These are phyloP conservation scores for Ganoderma boninense DNA, from an alignment of 1,284 basidiomycete genomes.

Conservation along the genomic window DNA sequence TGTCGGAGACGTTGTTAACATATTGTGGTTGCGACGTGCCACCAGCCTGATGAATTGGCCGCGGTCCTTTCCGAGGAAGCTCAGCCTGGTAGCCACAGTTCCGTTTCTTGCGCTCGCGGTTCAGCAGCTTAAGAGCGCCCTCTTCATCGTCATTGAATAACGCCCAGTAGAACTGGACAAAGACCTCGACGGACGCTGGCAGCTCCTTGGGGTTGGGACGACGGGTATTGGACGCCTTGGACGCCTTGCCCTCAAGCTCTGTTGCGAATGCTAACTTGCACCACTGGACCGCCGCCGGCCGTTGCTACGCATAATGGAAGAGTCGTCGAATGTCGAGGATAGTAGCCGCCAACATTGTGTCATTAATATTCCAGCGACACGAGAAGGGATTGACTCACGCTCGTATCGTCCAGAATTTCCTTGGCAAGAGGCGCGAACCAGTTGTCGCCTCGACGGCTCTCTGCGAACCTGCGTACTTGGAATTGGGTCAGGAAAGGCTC, in stretches of 20 bases:
- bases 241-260: slow-evolving; percentile 13
- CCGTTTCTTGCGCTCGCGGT: slow-evolving; percentile 18
- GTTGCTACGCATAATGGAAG: slow-evolving; percentile 16
- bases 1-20: background rate
- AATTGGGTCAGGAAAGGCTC: slow-evolving; percentile 42
- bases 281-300: slow-evolving; percentile 35
- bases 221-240: background rate
- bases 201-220: background rate
- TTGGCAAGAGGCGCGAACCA: slow-evolving; percentile 27
- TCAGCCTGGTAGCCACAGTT: slow-evolving; percentile 9
- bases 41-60: background rate
- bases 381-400: slow-evolving; percentile 12
- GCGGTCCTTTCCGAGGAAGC: background rate
- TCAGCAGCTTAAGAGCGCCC: slow-evolving; percentile 19
- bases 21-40: background rate
- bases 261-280: slow-evolving; percentile 30
- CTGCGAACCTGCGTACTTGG: slow-evolving; percentile 8
- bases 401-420: slow-evolving; percentile 10
- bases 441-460: slow-evolving; percentile 13
- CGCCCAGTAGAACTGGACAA: slow-evolving; percentile 41
- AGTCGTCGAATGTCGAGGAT: background rate
- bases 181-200: slow-evolving; percentile 24
- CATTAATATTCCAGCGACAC: background rate
- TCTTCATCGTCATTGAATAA: slow-evolving; percentile 15
- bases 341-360: background rate